Percentiles rank a stretch among this genome's conserved stretches.
These are phyloP conservation scores for Sphenostylis stenocarpa DNA, from an alignment of 306 rosid species.

Conservation along the genomic window DNA sequence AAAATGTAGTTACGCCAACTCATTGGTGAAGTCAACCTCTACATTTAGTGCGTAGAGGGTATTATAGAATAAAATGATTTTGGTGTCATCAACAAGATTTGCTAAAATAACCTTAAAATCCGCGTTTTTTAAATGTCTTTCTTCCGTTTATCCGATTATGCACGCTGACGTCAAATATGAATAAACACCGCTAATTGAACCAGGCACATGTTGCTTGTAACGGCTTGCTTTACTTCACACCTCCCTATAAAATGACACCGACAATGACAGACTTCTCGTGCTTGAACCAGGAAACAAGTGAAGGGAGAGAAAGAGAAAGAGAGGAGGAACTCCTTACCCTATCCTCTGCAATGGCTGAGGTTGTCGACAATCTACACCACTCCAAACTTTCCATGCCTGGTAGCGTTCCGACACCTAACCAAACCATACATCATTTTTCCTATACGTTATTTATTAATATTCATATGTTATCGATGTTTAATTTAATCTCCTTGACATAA, in stretches of 20 bases:
- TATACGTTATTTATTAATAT: no score
- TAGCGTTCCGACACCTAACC: not conserved
- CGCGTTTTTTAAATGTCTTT: not conserved
- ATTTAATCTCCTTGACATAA: not conserved
- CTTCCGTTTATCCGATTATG: no score
- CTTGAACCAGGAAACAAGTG: not conserved
- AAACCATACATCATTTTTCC: not conserved
- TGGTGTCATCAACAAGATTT: no score
- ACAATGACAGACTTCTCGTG: not conserved
- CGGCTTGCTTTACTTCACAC: not conserved
- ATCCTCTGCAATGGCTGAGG: slow-evolving; percentile 24
- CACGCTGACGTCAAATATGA: not conserved
- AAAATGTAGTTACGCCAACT: no score
- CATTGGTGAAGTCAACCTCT: no score
- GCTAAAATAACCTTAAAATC: not conserved
- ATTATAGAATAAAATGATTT: no score
- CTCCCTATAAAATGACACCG: not conserved
- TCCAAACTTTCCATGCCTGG: not conserved
- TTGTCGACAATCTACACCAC: not conserved
- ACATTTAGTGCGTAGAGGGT: no score
- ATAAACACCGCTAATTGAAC: not conserved
- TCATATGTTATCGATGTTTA: no score
- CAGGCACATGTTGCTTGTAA: not conserved
- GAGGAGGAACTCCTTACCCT: not conserved
- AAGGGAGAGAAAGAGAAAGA: not conserved